A percentile compares a stretch with the other conserved stretches of the same genome.
Conservation (phyloP, 108 stramenopile genomes). For the Skeletonema grethae region DNA sequence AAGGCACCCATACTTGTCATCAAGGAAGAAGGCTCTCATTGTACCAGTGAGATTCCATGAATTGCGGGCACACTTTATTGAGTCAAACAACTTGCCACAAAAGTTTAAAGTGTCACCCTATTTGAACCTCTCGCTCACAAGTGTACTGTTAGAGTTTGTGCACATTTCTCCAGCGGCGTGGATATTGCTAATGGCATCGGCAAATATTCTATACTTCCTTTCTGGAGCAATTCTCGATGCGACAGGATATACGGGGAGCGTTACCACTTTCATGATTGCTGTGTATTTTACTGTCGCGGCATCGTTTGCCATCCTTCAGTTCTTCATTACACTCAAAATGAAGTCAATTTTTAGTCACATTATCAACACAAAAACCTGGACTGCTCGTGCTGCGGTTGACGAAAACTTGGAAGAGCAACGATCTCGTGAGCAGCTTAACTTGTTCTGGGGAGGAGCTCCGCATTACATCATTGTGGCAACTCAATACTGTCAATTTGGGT, state of each 20-base stretch:
- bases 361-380: conserved; percentile 32
- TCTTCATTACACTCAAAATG: conserved; percentile 42
- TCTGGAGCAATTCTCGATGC: conserved; percentile 58
- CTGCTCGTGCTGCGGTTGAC: conserved; percentile 14
- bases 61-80: conserved; percentile 80
- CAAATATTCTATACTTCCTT: conserved; percentile 70
- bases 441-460: conserved; percentile 84
- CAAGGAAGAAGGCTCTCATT: conserved; percentile 57
- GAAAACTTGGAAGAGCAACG: conserved; percentile 9
- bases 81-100: conserved; percentile 68
- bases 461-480: conserved; percentile 63
- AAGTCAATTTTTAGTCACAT: conserved; percentile 49
- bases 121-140: conserved; percentile 63
- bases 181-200: conserved; percentile 65
- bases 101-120: conserved; percentile 83
- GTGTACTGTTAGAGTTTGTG: conserved; percentile 69
- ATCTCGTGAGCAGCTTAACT: conserved; percentile 49
- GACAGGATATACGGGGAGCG: conserved; percentile 18
- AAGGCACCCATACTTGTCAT: conserved; percentile 28
- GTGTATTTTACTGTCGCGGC: conserved; percentile 47
- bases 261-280: conserved; percentile 34
- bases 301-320: conserved; percentile 21
- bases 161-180: conserved; percentile 75
- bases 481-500: conserved; percentile 86
- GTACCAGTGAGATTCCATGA: conserved; percentile 86